Base-by-base conservation (phyloP, 2,329 filamentous ascomycete species). In the Ophiostoma ulmi region DNA sequence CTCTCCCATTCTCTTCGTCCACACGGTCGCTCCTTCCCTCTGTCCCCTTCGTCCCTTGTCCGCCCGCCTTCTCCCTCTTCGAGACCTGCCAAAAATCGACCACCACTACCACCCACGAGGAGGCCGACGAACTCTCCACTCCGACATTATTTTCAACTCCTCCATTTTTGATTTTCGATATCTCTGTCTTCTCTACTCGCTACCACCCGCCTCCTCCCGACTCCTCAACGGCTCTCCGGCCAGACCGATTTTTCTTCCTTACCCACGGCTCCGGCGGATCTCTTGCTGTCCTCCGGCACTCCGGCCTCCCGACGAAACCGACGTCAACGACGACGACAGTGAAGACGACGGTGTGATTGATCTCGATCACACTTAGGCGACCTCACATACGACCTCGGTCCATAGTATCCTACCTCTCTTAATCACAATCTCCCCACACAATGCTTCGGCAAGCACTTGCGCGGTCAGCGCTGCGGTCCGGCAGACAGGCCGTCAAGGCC, bases 381-480 rank as follows among this genome's bases (percentile, higher is more conserved):
- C 44, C 44, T 48, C 13, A 26, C 35, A 36, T 31, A 67, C 58
- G 10, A 22, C 58, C 58, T 22, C 78, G 77, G 77, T 76, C 74
- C 77, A 31, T 79, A 79, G 2, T 22, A 13, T 39, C 36, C 78
- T 22, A 22, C 36, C 35, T 35, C 22, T 17, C 22, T 31, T 65
- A 65, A 65, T 41, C 20, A 38, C 11, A 66, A 66, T 68, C 70
- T 39, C 69, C 70, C 68, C 70, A 74, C 73, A 88, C 83, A 82
- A 90, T 90, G 88, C 84, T 90, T 81, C 86, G 88, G 85, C 85
- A 88, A 79, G 83, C 86, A 82, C 82, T 90, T 80, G 86, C 86
- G 82, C 87, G 87, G 83, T 88, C 88, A 84, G 85, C 87, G 83
- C 87, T 87, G 85, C 87, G 87, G 86, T 85, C 85, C 77, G 82